Percentiles rank a stretch among this genome's conserved stretches.
These are phyloP conservation scores for Prunus campanulata DNA, from an alignment of 306 rosid genomes.

Conservation along the genomic window DNA sequence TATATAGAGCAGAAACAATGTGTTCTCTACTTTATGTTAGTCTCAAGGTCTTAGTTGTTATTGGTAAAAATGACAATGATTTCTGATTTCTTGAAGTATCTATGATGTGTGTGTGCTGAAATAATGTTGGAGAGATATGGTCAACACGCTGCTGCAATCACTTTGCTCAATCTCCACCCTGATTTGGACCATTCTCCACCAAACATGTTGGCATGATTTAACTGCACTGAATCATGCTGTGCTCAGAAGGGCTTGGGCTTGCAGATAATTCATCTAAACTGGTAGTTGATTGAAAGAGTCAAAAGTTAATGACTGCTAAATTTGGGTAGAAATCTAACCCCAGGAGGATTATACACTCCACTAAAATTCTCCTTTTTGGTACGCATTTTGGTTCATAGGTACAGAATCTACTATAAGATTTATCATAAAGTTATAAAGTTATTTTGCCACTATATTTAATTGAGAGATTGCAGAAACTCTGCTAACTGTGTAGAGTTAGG, in stretches of 20 bases:
- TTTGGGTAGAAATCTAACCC: too few relatives aligned
- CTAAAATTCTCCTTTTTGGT: too few relatives aligned
- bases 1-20: neutral
- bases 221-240: neutral
- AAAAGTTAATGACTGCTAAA: neutral
- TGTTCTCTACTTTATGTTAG: neutral
- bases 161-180: neutral
- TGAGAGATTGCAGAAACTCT: neutral
- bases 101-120: neutral
- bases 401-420: too few relatives aligned
- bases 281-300: neutral
- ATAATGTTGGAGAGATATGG: neutral
- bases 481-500: neutral
- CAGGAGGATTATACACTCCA: too few relatives aligned
- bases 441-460: too few relatives aligned
- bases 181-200: neutral
- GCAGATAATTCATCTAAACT: neutral
- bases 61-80: neutral
- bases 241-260: neutral
- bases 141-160: neutral
- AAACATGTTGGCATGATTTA: neutral
- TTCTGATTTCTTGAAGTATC: neutral
- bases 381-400: too few relatives aligned
- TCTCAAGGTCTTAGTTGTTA: neutral
- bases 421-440: neutral